These are phyloP conservation scores for Colletotrichum trifolii DNA, from an alignment of 2,329 filamentous ascomycete genomes.

Conservation along the genomic window DNA sequence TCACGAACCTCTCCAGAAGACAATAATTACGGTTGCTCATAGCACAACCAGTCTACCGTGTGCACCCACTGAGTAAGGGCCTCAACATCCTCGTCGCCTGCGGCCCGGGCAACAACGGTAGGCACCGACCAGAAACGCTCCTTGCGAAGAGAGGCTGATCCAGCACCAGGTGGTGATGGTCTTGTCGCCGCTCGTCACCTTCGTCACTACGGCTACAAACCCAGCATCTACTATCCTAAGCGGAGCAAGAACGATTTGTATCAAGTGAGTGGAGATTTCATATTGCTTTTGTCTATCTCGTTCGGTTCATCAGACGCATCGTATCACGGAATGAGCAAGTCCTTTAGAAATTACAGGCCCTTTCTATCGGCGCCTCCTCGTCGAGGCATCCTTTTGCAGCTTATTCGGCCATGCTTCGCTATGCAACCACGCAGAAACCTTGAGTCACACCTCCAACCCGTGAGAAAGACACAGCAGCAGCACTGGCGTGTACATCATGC, in stretches of 20 bases:
- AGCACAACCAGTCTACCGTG: constrained; percentile 74
- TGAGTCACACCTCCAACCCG: constrained; percentile 3
- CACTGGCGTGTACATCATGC: constrained; percentile 18
- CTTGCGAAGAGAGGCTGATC: constrained; percentile 12
- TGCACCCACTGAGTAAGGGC: constrained; percentile 81
- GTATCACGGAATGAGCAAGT: constrained; percentile 15
- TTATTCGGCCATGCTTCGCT: constrained; percentile 14
- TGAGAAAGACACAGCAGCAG: constrained; percentile 24
- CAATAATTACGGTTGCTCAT: background rate
- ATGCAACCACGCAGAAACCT: constrained; percentile 23
- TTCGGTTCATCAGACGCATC: constrained; percentile 10
- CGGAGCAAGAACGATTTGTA: constrained; percentile 91
- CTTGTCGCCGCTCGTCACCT: constrained; percentile 94
- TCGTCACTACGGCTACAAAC: constrained; percentile 89
- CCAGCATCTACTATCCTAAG: constrained; percentile 93
- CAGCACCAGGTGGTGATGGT: constrained; percentile 81
- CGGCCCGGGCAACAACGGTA: constrained; percentile 82
- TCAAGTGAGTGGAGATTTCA: constrained; percentile 63
- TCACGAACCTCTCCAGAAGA: background rate
- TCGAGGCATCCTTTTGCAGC: constrained; percentile 6
- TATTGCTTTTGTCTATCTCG: constrained; percentile 31
- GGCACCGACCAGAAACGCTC: constrained; percentile 28
- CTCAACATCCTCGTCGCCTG: constrained; percentile 87
- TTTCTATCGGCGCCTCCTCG: constrained; percentile 29
- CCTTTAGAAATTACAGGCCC: constrained; percentile 4